Base-by-base conservation (phyloP, 768 basidiomycete species). In the Lentinus tigrinus region DNA sequence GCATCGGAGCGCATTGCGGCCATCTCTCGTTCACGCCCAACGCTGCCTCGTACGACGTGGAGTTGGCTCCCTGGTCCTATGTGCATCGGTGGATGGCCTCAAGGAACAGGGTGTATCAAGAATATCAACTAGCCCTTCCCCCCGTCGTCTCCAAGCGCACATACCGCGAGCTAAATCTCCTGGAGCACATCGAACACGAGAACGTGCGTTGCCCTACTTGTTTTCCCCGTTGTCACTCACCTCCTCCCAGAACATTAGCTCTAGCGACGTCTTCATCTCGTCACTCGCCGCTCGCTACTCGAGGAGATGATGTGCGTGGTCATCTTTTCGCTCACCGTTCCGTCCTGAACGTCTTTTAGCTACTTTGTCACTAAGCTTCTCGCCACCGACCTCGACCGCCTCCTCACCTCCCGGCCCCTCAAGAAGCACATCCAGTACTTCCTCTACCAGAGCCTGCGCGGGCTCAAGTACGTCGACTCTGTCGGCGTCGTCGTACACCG, bases 391-490 rank as follows among this genome's bases (percentile, higher is more conserved):
- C 83, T 99, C 14, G 97, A 99, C 71, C 93, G 97, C 61, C 84
- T 99, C 31, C 82, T 99, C 65, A 98, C 97, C 17, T 96, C 94
- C 27, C 82, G 97, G 42, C 97, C 97, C 13, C 79, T 99, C 67
- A 97, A 99, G 78, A 98, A 99, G 79, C 97, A 99, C 75, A 98
- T 98, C 57, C 97, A 99, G 71, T 99, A 99, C 74, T 99, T 99
- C 81, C 78, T 99, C 26, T 99, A 99, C 77, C 97, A 99, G 74
- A 99, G 98, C 62, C 82, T 99, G 58, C 93, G 97, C 40, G 97
- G 97, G 52, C 82, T 99, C 48, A 99, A 98, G 86, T 98, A 98
- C 70, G 97, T 98, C 17, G 97, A 99, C 75, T 98, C 97, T 24
- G 96, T 97, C 6, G 97, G 97, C 57, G 97, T 99, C 53, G 95